These are phyloP conservation scores for Daucus carota DNA, from an alignment of 129 eudicot genomes.

Conservation along the genomic window DH1_v3.0 NC_030385.2:25530501-25531000, in stretches of 20 bases:
- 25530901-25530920: background rate
- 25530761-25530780: background rate
- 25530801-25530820: slow-evolving; percentile 1
- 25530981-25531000: no score
- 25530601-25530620: background rate
- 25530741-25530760: background rate
- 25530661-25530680: no score
- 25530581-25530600: background rate
- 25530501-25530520: background rate
- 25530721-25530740: background rate
- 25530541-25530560: background rate
- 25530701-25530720: background rate
- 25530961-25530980: no score
- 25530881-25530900: background rate
- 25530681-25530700: no score
- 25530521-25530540: background rate
- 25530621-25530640: no score
- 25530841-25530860: slow-evolving; percentile 14
- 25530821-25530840: slow-evolving; percentile 13
- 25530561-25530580: background rate
- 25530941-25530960: no score
- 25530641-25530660: no score
- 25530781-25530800: slow-evolving; percentile 2
- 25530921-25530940: no score
- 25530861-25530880: no score